A percentile compares a stretch with the other conserved stretches of the same genome.
Evolutionary conservation across 2,329 filamentous ascomycete genomes (phyloP).

Genomic region (Pseudopyrenochaeta lycopersici): DNA sequence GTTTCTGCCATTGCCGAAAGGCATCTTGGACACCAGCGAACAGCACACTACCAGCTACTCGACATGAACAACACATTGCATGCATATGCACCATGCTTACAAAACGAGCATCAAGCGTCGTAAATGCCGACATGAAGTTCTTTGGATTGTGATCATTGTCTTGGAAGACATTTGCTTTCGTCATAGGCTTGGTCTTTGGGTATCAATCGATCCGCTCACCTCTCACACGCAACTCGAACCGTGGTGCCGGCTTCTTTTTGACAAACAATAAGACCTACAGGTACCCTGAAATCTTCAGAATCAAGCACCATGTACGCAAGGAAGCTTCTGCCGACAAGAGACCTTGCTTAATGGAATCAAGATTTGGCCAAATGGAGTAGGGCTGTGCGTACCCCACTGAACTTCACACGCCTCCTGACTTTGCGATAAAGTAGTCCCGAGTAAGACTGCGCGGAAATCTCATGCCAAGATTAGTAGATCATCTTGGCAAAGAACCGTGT

Average conservation of each 20-base stretch:
- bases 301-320: background rate
- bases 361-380: constrained; percentile 8
- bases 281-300: background rate
- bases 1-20: background rate
- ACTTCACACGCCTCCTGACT: background rate
- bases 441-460: constrained; percentile 15
- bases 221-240: background rate
- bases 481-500: constrained; percentile 28
- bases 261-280: background rate
- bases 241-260: background rate
- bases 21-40: background rate
- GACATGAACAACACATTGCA: constrained; percentile 8
- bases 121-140: background rate
- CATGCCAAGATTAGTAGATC: constrained; percentile 29
- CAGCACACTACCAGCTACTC: constrained; percentile 4
- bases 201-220: background rate
- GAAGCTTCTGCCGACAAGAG: constrained; percentile 6
- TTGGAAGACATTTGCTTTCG: background rate
- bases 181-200: background rate
- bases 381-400: constrained; percentile 2
- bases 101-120: background rate
- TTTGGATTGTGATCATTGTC: background rate
- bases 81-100: background rate
- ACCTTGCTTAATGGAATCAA: constrained; percentile 27
- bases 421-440: constrained; percentile 4